Base-by-base conservation (phyloP, 306 rosid species). In the Vigna trinervia region DNA sequence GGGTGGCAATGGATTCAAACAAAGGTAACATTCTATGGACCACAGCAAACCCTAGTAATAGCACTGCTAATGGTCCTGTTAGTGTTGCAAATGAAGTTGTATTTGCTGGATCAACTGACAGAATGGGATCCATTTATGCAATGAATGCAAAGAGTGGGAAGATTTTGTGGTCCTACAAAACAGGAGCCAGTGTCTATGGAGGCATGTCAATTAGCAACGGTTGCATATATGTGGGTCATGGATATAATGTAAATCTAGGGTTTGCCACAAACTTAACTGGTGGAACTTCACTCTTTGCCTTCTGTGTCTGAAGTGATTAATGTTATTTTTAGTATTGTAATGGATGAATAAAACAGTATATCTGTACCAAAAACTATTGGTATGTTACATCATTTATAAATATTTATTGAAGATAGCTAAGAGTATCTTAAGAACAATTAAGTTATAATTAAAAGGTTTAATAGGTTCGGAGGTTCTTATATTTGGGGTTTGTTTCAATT, bases 1-100 rank as follows among this genome's bases (percentile, higher is more conserved):
- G 97, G 97, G 92, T 92, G 19, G 94, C 89, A 5, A 82, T 89
- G 90, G 84, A 89, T 52, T 75, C 91, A 2, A 47, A 32, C 15
- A 85, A 53, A 12, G 91, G 92, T 9, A 71, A 70, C 10, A 50
- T 89, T 17, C 17, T 91, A n/a, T 89, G 92, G 92, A 75, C 89
- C 41, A 88, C 69, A 0, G 87, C 88, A 15, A 87, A 88, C 22
- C 88, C 85, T 2, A 80, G 71, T 4, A 67, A 84, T 0, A 85
- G 80, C 5, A 69, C 78, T 0, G 79, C 91, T 14, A 62, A 34
- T 1, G 92, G 90, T 1, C 89, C 92, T 6, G 89, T 89, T 3
- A 86, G 86, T 22, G 84, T 89, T 41, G 92, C 97, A 34, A 91
- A 89, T 60, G 89, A 78, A 4, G 94, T 88, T 12, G 73, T 85